Base-by-base conservation (phyloP, 768 basidiomycete species). In the Coprinopsis strossmayeri region DNA sequence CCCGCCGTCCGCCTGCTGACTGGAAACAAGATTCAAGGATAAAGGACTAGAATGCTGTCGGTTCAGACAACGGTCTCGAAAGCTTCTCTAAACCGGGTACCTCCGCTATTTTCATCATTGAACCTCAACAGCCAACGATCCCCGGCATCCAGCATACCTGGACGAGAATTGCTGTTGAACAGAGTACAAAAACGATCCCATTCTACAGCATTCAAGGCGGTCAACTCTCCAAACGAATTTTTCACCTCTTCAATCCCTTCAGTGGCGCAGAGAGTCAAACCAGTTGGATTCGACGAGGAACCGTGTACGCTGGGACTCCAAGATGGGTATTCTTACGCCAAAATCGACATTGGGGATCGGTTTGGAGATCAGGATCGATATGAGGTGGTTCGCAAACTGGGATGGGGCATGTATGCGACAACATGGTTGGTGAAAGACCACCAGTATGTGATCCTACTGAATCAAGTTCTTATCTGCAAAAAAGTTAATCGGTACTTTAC, bases 321-420 rank as follows among this genome's bases (percentile, higher is more conserved):
- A 32, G 50, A 51, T 20, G 50, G 50, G 3, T 51, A 51, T 24
- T 45, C 44, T 2, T 51, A 51, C 37, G 44, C 45, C 9, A 40
- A 25, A 11, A 34, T 51, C 18, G 45, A 45, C 18, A 46, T 51
- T 24, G 50, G 50, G 7, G 35, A 46, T 23, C 25, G 44, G 1
- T n/a, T 45, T 20, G 50, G 50, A 7, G 40, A 21, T 9, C 9
- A 46, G 18, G 44, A 46, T 37, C 34, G 76, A 37, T 81, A 81
- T 57, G 49, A 68, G 24, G 67, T 81, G 43, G 68, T 81, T 18
- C 61, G 76, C 42, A 78, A 84, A 60, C 61, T 84, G 23, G 82
- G 79, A 1, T 77, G 69, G 69, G 76, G 77, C 1, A 57, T 61
- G 40, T 76, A 70, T 53, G 71, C 73, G 5, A 76, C 68, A 0